phyloP scores from a whole-genome alignment of 75 land plant species.

The Selaginella moellendorffii region DNA sequence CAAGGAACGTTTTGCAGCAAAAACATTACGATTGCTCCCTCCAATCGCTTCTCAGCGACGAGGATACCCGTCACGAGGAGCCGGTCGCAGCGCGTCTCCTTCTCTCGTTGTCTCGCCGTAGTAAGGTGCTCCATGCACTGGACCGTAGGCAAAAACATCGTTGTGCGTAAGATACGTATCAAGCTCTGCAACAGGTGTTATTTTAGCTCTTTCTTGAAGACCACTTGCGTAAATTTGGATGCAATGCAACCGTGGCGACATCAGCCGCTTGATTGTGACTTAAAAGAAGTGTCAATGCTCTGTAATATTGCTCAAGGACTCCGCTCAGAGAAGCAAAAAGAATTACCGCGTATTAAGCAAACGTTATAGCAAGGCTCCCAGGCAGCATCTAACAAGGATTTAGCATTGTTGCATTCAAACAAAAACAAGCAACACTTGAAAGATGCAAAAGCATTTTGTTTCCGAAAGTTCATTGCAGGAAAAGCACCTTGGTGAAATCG shows the following conservation, averaged over 20 bases:
- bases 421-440: conserved; percentile 82
- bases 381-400: conserved; percentile 61
- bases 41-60: conserved; percentile 38
- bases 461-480: no score
- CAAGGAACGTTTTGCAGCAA: conserved; percentile 95
- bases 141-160: conserved; percentile 58
- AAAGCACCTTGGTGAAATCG: conserved; percentile 80
- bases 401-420: conserved; percentile 72
- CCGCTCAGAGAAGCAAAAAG: background rate
- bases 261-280: conserved; percentile 61
- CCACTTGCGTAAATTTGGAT: conserved; percentile 66
- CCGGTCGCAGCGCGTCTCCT: conserved; percentile 14
- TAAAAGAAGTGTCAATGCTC: conserved; percentile 17
- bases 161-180: conserved; percentile 38
- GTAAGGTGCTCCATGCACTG: conserved; percentile 71
- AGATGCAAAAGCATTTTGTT: background rate
- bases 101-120: conserved; percentile 9
- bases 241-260: conserved; percentile 74
- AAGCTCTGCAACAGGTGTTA: conserved; percentile 33
- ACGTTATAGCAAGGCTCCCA: conserved; percentile 44
- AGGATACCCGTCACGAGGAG: conserved; percentile 38
- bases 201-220: background rate
- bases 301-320: no score
- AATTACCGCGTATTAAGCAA: conserved; percentile 69
- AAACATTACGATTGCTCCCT: conserved; percentile 61